Evolutionary conservation across 768 basidiomycete species (phyloP), one percentile per base, ranked within the genome.

Genomic region (Kwoniella shandongensis): DNA sequence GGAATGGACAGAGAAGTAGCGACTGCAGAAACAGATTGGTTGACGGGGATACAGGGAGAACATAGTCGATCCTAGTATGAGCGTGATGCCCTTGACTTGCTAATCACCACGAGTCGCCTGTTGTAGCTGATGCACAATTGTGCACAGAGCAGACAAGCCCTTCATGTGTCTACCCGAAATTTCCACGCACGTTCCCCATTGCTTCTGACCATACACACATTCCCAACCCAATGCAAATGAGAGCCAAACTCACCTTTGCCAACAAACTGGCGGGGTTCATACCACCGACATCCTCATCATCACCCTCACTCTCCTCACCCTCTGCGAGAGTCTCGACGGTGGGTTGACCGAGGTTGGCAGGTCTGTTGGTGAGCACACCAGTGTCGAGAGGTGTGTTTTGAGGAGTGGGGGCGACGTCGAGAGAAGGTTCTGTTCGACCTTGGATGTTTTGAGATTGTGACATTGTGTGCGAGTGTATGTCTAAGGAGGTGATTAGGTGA

Each of bases 381-480:
- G 88, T 84, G 51, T 80, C 85, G 60, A 91, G 79, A 11, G 91
- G 92, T 2, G 92, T 94, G 79, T 96, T 94, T 80, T 89, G 88
- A 22, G 91, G 91, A 15, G 91, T 96, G 7, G 91, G 91, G n/a
- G 91, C 91, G 35, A 71, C 66, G 55, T 73, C 66, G 57, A 65
- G 51, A 4, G 65, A 61, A 23, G 57, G 51, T 45, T 69, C 63
- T 22, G 62, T 59, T 54, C 69, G 61, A 25, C 52, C 58, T 44
- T 67, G 53, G 56, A 76, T 76, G 44, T 73, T 59, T 55, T 76
- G 74, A 26, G 68, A 67, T 51, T 65, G 61, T 1, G 69, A 71
- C 69, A 71, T 71, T 23, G 50, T 63, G 20, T 3, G 23, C 27
- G 26, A 18, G 27, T 22, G 18, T 23, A n/a, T 46, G 15, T 5